A percentile compares a stretch with the other conserved stretches of the same genome.
These are phyloP conservation scores for Arthrocladium fulminans DNA, from an alignment of 2,329 filamentous ascomycete species.

Conservation along the genomic window DNA sequence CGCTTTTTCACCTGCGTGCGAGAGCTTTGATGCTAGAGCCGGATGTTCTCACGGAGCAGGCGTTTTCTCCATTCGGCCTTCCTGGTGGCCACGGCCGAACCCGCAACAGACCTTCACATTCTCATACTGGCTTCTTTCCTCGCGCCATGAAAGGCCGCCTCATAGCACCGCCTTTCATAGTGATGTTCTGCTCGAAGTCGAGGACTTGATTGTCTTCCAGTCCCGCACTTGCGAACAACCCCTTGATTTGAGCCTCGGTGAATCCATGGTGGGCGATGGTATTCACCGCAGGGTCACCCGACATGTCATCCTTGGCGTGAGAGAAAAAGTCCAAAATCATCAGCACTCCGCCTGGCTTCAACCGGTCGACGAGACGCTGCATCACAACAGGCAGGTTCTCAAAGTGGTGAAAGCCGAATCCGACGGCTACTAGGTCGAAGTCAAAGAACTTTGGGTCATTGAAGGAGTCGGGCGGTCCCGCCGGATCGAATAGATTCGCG, in stretches of 20 bases:
- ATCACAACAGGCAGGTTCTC: slow-evolving; percentile 54
- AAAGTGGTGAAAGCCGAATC: slow-evolving; percentile 59
- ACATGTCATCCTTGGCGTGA: slow-evolving; percentile 31
- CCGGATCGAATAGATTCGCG: slow-evolving; percentile 47
- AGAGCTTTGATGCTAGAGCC: no score
- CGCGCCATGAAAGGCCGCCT: slow-evolving; percentile 20
- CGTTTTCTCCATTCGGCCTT: no score
- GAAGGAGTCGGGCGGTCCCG: slow-evolving; percentile 42
- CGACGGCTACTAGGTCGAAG: slow-evolving; percentile 60
- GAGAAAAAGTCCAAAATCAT: slow-evolving; percentile 60
- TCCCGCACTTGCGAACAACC: slow-evolving; percentile 57
- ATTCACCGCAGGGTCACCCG: slow-evolving; percentile 31
- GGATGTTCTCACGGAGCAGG: no score
- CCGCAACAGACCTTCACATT: not conserved
- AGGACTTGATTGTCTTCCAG: slow-evolving; percentile 27
- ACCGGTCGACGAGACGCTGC: slow-evolving; percentile 49
- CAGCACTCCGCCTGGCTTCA: slow-evolving; percentile 58
- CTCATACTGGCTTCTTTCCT: slow-evolving; percentile 13
- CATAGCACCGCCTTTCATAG: slow-evolving; percentile 11
- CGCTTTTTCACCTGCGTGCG: no score
- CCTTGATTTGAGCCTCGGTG: slow-evolving; percentile 47
- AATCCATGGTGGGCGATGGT: slow-evolving; percentile 62
- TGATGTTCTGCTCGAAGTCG: slow-evolving; percentile 15
- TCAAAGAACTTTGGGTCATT: slow-evolving; percentile 53
- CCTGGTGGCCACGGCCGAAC: not conserved